Evolutionary conservation across 1,139 yeast species (phyloP).

Genomic region (Wickerhamiella infanticola): DNA sequence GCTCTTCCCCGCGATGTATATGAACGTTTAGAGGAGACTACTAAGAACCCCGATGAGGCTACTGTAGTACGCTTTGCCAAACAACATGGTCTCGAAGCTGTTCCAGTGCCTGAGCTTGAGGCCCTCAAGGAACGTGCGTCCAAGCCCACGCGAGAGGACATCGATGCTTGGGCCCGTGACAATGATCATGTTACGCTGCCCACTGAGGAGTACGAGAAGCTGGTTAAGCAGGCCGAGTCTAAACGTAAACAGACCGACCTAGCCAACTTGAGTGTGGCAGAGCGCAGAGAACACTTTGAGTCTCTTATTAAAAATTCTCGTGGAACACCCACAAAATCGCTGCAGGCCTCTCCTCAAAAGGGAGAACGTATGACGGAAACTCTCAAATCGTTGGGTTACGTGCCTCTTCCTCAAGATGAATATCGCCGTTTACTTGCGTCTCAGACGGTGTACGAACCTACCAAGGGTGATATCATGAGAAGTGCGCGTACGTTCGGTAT

Average conservation of each 20-base stretch:
- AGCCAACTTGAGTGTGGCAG: conserved; percentile 20
- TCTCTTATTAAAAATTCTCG: conserved; percentile 15
- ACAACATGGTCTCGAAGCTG: conserved; percentile 18
- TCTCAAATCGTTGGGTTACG: conserved; percentile 23
- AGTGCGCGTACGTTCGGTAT: conserved; percentile 28
- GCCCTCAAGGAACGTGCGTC: conserved; percentile 16
- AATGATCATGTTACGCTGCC: conserved; percentile 1
- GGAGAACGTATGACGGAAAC: conserved; percentile 16
- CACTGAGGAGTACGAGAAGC: conserved; percentile 20
- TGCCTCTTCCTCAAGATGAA: conserved; percentile 25
- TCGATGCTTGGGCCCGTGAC: conserved; percentile 26
- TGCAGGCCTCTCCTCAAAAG: conserved; percentile 15
- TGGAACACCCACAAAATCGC: not conserved
- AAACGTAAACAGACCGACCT: conserved; percentile 10
- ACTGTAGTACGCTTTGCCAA: conserved; percentile 19
- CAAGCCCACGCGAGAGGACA: conserved; percentile 19
- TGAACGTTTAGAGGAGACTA: conserved; percentile 17
- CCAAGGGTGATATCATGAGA: conserved; percentile 24
- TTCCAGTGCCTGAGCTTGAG: conserved; percentile 17
- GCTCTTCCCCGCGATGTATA: conserved; percentile 14
- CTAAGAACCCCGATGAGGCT: conserved; percentile 18
- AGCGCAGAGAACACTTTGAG: conserved; percentile 25
- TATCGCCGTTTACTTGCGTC: conserved; percentile 23
- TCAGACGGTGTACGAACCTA: conserved; percentile 24
- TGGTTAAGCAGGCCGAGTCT: conserved; percentile 12